Evolutionary conservation across 768 basidiomycete genomes (phyloP).

Genomic region (Podaxis sp.): DNA sequence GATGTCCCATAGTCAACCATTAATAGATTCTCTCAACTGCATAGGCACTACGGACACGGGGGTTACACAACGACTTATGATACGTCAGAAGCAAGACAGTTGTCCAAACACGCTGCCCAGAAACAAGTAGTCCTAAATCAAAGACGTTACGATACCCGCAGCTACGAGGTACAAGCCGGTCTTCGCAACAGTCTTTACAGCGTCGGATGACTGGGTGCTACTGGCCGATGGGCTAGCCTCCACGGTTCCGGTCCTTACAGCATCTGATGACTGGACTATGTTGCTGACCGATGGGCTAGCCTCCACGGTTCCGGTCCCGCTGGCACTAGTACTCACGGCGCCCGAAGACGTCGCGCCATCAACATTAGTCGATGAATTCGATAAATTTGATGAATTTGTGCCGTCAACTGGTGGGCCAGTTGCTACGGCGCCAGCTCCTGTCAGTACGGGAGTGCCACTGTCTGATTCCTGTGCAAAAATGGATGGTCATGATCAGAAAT

Average conservation of each 20-base stretch:
- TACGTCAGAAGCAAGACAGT: not conserved
- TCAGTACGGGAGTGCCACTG: slow-evolving; percentile 20
- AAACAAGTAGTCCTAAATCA: slow-evolving; percentile 5
- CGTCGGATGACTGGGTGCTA: not conserved
- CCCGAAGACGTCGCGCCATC: too few species aligned
- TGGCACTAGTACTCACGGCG: too few species aligned
- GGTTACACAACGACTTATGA: not conserved
- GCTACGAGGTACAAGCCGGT: slow-evolving; percentile 7
- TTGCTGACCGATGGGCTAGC: too few species aligned
- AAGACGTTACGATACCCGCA: not conserved
- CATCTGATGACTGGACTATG: too few species aligned
- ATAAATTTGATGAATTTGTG: not conserved
- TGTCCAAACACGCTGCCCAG: not conserved
- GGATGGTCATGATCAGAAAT: not conserved
- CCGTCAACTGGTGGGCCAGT: slow-evolving; percentile 2
- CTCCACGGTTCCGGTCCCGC: too few species aligned
- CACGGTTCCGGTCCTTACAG: too few species aligned
- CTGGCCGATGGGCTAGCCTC: too few species aligned
- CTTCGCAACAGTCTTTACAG: slow-evolving; percentile 11
- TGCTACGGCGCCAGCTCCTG: slow-evolving; percentile 14
- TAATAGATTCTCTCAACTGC: too few species aligned
- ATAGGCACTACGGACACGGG: not conserved
- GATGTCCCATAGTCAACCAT: too few species aligned
- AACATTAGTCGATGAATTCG: too few species aligned
- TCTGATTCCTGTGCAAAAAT: not conserved